These are phyloP conservation scores for Brassica incana DNA, from an alignment of 345 rosid genomes.

Conservation along the genomic window DNA sequence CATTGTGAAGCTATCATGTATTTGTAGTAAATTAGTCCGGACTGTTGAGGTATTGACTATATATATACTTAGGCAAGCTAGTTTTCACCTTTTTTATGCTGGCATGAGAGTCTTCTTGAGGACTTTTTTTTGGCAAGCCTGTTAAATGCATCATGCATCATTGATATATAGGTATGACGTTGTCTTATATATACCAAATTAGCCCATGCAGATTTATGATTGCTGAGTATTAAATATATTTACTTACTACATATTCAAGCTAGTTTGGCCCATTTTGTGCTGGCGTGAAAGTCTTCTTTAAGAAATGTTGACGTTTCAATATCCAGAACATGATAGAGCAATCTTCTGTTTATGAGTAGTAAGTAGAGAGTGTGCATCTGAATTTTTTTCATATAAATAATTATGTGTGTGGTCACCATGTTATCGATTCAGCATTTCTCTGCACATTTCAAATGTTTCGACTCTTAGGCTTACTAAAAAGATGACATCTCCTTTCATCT, in stretches of 20 bases:
- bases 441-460: neutral
- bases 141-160: no score
- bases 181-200: neutral
- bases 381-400: neutral
- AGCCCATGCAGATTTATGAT: neutral
- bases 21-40: neutral
- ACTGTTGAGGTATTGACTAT: neutral
- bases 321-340: neutral
- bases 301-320: neutral
- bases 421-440: neutral
- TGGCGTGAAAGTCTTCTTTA: neutral
- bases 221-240: neutral
- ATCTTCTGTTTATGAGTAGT: neutral
- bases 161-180: no score
- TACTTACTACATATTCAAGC: neutral
- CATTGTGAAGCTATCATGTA: neutral
- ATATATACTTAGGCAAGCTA: neutral
- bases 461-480: conserved; percentile 7
- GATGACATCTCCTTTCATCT: neutral
- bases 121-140: no score
- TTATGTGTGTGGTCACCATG: neutral
- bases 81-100: neutral
- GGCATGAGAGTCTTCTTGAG: neutral
- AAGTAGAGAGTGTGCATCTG: neutral
- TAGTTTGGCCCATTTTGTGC: neutral